phyloP scores from a whole-genome alignment of 768 basidiomycete genomes.

The Dioszegia hungarica region DNA sequence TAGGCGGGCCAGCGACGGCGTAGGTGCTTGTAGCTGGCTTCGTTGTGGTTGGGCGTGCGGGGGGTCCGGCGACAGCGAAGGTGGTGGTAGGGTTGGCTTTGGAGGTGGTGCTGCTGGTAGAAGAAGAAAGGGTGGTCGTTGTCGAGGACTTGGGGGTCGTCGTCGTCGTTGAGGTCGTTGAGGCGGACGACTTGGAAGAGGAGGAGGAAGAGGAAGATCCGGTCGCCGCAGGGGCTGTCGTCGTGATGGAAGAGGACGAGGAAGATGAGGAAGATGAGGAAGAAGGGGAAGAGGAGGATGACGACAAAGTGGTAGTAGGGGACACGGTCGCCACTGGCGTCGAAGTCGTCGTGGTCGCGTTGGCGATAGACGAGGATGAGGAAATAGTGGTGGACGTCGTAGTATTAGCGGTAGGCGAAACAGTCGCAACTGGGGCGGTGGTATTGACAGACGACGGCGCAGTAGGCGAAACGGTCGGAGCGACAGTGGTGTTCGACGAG shows the following conservation, averaged over 20 bases:
- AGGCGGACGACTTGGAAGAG: too few species aligned
- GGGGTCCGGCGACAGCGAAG: too few species aligned
- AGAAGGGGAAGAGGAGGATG: too few species aligned
- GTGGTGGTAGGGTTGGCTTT: too few species aligned
- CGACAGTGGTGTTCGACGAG: background rate
- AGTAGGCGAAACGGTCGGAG: background rate
- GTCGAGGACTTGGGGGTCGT: too few species aligned
- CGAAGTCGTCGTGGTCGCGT: background rate
- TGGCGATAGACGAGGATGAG: background rate
- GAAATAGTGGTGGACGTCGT: background rate
- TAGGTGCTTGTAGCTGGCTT: too few species aligned
- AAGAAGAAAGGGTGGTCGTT: too few species aligned
- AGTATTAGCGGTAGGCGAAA: background rate
- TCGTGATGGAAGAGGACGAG: background rate
- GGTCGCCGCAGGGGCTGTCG: background rate
- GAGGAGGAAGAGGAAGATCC: too few species aligned
- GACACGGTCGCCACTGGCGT: background rate
- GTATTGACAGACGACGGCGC: background rate
- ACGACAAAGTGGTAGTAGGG: background rate
- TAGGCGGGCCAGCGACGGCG: background rate
- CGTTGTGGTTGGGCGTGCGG: too few species aligned
- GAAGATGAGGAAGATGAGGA: too few species aligned
- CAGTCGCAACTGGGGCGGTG: background rate
- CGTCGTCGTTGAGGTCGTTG: too few species aligned
- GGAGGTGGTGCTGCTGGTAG: too few species aligned